These are phyloP conservation scores for Tricholoma furcatifolium DNA, from an alignment of 768 basidiomycete species.

Conservation along the genomic window DNA sequence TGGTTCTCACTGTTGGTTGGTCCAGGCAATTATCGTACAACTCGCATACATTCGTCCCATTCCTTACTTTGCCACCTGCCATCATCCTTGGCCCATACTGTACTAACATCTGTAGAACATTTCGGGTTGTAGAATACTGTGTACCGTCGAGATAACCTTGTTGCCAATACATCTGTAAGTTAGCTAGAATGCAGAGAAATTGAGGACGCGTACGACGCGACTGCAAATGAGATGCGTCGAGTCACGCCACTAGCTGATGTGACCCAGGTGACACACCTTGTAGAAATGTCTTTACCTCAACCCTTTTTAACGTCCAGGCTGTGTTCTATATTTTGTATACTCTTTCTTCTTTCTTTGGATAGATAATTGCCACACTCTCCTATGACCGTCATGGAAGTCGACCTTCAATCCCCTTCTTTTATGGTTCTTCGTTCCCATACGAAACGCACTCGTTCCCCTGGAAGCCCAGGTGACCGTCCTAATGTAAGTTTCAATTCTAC, in stretches of 20 bases:
- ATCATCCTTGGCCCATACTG: neutral
- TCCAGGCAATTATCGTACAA: neutral
- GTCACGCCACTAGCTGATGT: conserved; percentile 4
- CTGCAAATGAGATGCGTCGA: neutral
- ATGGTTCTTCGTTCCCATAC: conserved; percentile 29
- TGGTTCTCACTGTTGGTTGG: neutral
- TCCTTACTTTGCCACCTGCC: neutral
- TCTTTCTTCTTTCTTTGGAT: conserved; percentile 3
- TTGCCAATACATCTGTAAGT: neutral
- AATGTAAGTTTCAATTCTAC: conserved; percentile 37
- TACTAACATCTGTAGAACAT: conserved; percentile 12
- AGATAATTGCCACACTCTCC: neutral
- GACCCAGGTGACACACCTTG: neutral
- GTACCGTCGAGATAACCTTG: neutral
- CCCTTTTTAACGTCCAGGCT: too few species aligned
- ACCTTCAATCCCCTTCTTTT: conserved; percentile 49
- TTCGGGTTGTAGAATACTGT: conserved; percentile 6
- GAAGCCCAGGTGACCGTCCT: conserved; percentile 50
- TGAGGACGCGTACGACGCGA: neutral
- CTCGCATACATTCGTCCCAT: conserved; percentile 2
- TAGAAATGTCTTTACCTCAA: neutral
- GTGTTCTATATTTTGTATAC: conserved; percentile 1
- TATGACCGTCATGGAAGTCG: conserved; percentile 54
- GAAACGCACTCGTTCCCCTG: conserved; percentile 66
- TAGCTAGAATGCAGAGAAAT: neutral